Evolutionary conservation across 768 basidiomycete species (phyloP).

Genomic region (Termitomyces sp.): DNA sequence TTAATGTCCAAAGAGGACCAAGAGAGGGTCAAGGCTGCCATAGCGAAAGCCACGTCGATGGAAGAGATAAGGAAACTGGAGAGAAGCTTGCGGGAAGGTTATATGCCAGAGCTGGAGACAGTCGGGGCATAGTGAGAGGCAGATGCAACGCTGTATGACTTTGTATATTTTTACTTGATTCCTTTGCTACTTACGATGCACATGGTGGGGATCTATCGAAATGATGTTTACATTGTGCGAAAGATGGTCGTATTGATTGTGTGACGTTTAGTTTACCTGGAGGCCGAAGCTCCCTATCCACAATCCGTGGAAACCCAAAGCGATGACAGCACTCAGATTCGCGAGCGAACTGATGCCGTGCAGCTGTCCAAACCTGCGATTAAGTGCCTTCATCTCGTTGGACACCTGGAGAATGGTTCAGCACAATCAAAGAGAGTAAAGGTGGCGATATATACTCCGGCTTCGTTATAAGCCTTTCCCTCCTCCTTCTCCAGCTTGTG

Average conservation of each 20-base stretch:
- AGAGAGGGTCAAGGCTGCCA: constrained; percentile 82
- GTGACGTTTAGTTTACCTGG: constrained; percentile 27
- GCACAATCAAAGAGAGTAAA: constrained; percentile 1
- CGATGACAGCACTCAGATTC: constrained; percentile 59
- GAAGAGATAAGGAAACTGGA: constrained; percentile 86
- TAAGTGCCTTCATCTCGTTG: constrained; percentile 63
- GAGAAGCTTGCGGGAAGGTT: constrained; percentile 80
- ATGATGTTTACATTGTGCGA: constrained; percentile 10
- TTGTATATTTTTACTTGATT: constrained; percentile 27
- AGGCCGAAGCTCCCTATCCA: constrained; percentile 63
- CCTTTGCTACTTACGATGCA: constrained; percentile 14
- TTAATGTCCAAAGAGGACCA: constrained; percentile 91
- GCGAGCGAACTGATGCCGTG: constrained; percentile 70
- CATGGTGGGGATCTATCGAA: constrained; percentile 8
- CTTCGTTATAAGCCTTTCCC: constrained; percentile 61
- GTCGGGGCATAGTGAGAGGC: constrained; percentile 61
- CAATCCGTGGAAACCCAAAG: constrained; percentile 64
- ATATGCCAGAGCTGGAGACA: constrained; percentile 72
- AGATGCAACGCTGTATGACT: constrained; percentile 13
- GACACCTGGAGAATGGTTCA: constrained; percentile 45
- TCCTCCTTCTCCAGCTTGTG: constrained; percentile 74
- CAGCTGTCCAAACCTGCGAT: constrained; percentile 58
- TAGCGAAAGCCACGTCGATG: constrained; percentile 85
- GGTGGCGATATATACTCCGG: constrained; percentile 42
- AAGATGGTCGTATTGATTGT: neutral